Conservation (phyloP, 495 filamentous ascomycete genomes). For the Entonaema liquescens region DNA sequence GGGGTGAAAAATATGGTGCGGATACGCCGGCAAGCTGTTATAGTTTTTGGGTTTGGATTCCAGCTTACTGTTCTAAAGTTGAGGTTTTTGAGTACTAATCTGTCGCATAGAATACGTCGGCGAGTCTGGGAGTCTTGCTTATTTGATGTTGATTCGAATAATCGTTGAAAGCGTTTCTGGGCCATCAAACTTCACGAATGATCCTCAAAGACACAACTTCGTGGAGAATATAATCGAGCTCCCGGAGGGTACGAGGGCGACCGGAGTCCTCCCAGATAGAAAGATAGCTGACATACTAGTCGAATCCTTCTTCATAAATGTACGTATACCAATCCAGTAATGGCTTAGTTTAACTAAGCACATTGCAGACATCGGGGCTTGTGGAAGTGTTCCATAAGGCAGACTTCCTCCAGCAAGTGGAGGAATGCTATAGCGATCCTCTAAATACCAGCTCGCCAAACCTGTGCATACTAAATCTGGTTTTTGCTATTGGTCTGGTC, state of each 20-base stretch:
- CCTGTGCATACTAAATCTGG: conserved; percentile 65
- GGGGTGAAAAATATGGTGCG: not conserved
- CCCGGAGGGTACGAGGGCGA: conserved; percentile 54
- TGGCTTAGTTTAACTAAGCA: conserved; percentile 5
- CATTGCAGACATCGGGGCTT: conserved; percentile 62
- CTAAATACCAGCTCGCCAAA: conserved; percentile 56
- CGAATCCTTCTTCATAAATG: conserved; percentile 68
- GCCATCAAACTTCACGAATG: conserved; percentile 71
- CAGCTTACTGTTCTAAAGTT: not conserved
- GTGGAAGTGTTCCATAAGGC: conserved; percentile 63
- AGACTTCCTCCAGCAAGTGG: conserved; percentile 58
- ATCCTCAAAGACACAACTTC: conserved; percentile 74
- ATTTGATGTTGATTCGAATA: conserved; percentile 74
- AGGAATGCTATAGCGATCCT: conserved; percentile 63
- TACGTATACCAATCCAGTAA: conserved; percentile 41
- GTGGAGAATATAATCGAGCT: conserved; percentile 66
- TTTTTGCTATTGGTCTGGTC: conserved; percentile 67
- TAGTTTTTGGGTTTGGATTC: not conserved
- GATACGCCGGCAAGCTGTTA: not conserved
- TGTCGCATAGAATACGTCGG: conserved; percentile 68
- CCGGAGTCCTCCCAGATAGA: conserved; percentile 63
- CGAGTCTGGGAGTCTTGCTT: conserved; percentile 76
- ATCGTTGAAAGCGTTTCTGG: conserved; percentile 74
- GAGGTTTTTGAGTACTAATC: conserved; percentile 13
- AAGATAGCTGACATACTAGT: conserved; percentile 63